phyloP scores from a whole-genome alignment of 2,329 filamentous ascomycete genomes.

The Penicillium frequentans region DNA sequence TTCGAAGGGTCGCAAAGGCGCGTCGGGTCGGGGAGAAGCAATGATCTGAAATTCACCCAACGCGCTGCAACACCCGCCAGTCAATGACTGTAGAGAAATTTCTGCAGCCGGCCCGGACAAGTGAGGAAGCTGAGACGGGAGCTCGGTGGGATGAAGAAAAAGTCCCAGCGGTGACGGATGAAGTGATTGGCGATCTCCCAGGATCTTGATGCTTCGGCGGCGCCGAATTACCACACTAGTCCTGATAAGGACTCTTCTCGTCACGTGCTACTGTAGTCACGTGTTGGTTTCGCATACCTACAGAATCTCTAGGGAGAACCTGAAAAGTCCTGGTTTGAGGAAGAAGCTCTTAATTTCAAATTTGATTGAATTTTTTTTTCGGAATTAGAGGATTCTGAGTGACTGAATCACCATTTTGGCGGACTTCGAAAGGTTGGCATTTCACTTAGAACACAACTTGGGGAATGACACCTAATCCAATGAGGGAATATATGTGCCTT shows the following conservation, averaged over 20 bases:
- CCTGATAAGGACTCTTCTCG: background rate
- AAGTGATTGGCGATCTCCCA: conserved; percentile 23
- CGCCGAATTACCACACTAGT: conserved; percentile 19
- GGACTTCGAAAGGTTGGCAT: too few relatives aligned
- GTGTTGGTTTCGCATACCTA: background rate
- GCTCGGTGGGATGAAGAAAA: conserved; percentile 26
- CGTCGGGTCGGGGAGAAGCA: conserved; percentile 19
- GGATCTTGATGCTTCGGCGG: conserved; percentile 31
- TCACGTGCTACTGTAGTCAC: conserved; percentile 25
- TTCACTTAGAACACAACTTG: too few relatives aligned
- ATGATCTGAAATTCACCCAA: conserved; percentile 21
- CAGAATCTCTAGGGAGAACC: too few relatives aligned
- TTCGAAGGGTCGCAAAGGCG: conserved; percentile 21
- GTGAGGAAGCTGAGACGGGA: conserved; percentile 20
- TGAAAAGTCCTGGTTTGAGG: too few relatives aligned
- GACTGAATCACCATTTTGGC: too few relatives aligned
- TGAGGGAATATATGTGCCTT: too few relatives aligned
- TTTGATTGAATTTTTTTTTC: too few relatives aligned
- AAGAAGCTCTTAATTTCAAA: too few relatives aligned
- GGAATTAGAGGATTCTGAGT: too few relatives aligned
- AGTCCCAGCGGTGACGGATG: conserved; percentile 27
- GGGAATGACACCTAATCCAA: too few relatives aligned
- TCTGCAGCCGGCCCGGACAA: conserved; percentile 14
- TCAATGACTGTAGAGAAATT: conserved; percentile 16
- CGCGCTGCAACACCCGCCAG: conserved; percentile 22